Conservation (phyloP, 495 filamentous ascomycete genomes). For the Tirmania nivea region DNA sequence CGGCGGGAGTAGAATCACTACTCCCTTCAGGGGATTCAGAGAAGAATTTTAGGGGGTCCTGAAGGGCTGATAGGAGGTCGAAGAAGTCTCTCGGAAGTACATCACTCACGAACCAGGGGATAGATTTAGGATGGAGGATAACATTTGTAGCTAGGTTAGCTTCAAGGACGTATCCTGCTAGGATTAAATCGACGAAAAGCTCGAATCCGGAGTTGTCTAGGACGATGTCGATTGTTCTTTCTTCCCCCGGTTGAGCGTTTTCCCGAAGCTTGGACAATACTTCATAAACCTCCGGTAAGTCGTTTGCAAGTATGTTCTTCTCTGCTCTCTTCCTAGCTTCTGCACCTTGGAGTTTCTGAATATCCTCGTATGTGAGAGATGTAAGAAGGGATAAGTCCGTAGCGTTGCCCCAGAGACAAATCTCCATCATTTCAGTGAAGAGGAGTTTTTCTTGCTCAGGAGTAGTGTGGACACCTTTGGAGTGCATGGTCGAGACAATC, state of each 20-base stretch:
- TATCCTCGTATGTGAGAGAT: conserved; percentile 77
- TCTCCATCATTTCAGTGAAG: conserved; percentile 87
- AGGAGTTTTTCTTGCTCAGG: conserved; percentile 42
- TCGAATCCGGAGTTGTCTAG: conserved; percentile 95
- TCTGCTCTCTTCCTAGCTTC: conserved; percentile 64
- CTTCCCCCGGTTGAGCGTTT: conserved; percentile 12
- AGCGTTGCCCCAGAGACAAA: conserved; percentile 95
- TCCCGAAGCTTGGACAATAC: conserved; percentile 42
- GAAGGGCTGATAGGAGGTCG: conserved; percentile 54
- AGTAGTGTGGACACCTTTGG: conserved; percentile 24
- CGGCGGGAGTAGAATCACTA: conserved; percentile 40
- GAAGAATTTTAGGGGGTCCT: conserved; percentile 55
- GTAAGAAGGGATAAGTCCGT: conserved; percentile 86
- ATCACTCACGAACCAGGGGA: conserved; percentile 96
- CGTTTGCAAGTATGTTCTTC: conserved; percentile 74
- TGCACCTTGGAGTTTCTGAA: conserved; percentile 83
- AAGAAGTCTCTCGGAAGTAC: conserved; percentile 69
- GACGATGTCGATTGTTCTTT: conserved; percentile 68
- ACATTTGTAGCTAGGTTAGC: conserved; percentile 63
- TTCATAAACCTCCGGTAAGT: conserved; percentile 50
- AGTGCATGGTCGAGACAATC: conserved; percentile 30
- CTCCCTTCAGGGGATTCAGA: conserved; percentile 10
- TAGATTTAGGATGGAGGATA: conserved; percentile 78
- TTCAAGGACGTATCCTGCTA: conserved; percentile 71
- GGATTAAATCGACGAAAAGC: conserved; percentile 77